Evolutionary conservation across 2,329 filamentous ascomycete genomes (phyloP).

Genomic region (Fusarium albosuccineum): DNA sequence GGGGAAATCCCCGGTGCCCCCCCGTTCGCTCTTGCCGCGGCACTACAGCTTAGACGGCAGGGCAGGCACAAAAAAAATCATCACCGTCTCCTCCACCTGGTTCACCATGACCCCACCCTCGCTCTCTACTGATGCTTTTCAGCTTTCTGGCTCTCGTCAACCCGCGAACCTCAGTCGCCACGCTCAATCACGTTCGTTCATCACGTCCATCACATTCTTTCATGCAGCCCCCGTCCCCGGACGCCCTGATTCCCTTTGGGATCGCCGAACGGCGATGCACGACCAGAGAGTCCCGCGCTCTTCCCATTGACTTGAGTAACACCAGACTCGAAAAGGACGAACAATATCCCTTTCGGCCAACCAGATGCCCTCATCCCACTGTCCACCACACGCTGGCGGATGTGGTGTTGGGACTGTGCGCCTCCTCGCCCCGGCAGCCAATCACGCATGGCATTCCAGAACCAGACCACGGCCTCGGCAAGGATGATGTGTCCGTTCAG

Average conservation of each 20-base stretch:
- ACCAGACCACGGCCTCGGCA: slow-evolving; percentile 17
- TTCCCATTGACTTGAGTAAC: slow-evolving; percentile 10
- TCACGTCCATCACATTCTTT: slow-evolving; percentile 3
- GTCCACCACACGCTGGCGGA: slow-evolving; percentile 39
- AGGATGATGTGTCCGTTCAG: slow-evolving; percentile 32
- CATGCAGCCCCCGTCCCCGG: background rate
- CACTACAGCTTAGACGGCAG: slow-evolving; percentile 18
- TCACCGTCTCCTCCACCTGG: slow-evolving; percentile 8
- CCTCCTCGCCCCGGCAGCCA: slow-evolving; percentile 39
- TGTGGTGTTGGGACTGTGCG: slow-evolving; percentile 43
- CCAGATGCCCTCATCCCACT: slow-evolving; percentile 26
- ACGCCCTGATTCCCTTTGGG: background rate
- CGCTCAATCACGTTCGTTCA: background rate
- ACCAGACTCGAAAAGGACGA: slow-evolving; percentile 22
- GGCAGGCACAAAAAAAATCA: slow-evolving; percentile 10
- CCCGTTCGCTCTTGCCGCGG: slow-evolving; percentile 40
- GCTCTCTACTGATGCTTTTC: slow-evolving; percentile 12
- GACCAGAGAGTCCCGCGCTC: background rate
- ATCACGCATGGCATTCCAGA: slow-evolving; percentile 24
- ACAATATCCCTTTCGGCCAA: slow-evolving; percentile 21
- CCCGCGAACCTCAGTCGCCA: slow-evolving; percentile 4
- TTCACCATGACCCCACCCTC: slow-evolving; percentile 10
- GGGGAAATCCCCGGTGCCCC: slow-evolving; percentile 26
- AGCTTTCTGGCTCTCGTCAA: slow-evolving; percentile 10
- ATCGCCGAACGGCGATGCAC: background rate